Percentiles rank a stretch among this genome's conserved stretches.
phyloP scores from a whole-genome alignment of 208 protist species.

The Herpetomonas samuelpessoai region DNA sequence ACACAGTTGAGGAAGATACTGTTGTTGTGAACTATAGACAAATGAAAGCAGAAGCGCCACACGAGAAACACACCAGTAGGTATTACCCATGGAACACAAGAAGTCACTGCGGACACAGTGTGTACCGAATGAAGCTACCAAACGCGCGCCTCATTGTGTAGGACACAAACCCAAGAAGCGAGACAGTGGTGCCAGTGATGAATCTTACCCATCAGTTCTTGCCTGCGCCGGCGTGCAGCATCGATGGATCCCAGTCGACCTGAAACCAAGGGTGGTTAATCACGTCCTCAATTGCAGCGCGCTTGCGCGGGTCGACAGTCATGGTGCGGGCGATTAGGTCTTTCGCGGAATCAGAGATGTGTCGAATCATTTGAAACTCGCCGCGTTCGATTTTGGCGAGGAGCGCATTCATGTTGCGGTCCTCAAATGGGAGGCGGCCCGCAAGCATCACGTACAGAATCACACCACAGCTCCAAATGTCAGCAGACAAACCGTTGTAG shows the following conservation, averaged over 20 bases:
- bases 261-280: conserved; percentile 70
- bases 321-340: conserved; percentile 73
- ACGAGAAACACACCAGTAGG: too few species aligned
- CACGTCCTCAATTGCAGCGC: conserved; percentile 66
- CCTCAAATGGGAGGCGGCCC: conserved; percentile 92
- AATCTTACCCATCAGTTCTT: neutral
- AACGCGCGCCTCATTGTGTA: too few species aligned
- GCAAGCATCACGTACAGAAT: conserved; percentile 96
- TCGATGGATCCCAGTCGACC: conserved; percentile 26
- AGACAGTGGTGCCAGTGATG: too few species aligned
- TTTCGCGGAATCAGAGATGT: conserved; percentile 67
- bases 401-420: conserved; percentile 87
- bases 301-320: conserved; percentile 42
- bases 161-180: too few species aligned
- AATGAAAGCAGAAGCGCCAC: too few species aligned
- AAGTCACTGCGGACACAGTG: too few species aligned
- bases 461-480: conserved; percentile 97
- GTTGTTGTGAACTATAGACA: too few species aligned
- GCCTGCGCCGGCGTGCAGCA: neutral
- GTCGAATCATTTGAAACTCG: conserved; percentile 83
- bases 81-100: too few species aligned
- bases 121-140: too few species aligned
- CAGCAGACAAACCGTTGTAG: conserved; percentile 93
- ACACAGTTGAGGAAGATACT: too few species aligned
- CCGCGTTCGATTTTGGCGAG: conserved; percentile 92